These are phyloP conservation scores for Aspergillus diversus DNA, from an alignment of 495 filamentous ascomycete genomes.

Conservation along the genomic window DNA sequence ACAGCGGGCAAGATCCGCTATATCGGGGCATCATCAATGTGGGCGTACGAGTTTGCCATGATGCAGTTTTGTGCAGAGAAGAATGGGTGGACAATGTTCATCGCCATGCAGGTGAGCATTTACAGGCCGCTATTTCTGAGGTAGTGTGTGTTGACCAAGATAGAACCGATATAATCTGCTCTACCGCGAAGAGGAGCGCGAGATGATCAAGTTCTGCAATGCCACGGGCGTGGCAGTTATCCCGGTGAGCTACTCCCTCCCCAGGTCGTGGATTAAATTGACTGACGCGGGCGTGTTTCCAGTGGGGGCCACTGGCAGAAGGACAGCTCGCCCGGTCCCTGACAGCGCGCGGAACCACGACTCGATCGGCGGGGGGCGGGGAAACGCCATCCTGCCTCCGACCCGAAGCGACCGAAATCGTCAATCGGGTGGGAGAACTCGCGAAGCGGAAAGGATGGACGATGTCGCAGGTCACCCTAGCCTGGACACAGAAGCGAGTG, in stretches of 20 bases:
- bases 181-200: constrained; percentile 7
- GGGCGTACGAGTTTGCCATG: constrained; percentile 9
- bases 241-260: not conserved
- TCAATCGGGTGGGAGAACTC: constrained; percentile 1
- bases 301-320: not conserved
- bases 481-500: not conserved
- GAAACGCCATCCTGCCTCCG: not conserved
- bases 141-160: not conserved
- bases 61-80: constrained; percentile 5
- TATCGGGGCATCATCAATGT: not conserved
- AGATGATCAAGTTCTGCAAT: constrained; percentile 8
- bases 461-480: not conserved
- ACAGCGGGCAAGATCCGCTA: not conserved
- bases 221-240: not conserved
- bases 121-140: not conserved
- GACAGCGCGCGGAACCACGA: not conserved
- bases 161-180: constrained; percentile 4
- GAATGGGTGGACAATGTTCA: constrained; percentile 10
- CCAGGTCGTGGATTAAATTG: not conserved
- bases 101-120: constrained; percentile 3
- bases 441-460: not conserved
- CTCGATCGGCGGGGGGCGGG: not conserved
- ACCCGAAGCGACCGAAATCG: constrained; percentile 34
- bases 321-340: not conserved
- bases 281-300: not conserved